Percentiles rank a stretch among this genome's conserved stretches.
Conservation (phyloP, 2,329 filamentous ascomycete genomes). For the Dissoconium aciculare region DNA sequence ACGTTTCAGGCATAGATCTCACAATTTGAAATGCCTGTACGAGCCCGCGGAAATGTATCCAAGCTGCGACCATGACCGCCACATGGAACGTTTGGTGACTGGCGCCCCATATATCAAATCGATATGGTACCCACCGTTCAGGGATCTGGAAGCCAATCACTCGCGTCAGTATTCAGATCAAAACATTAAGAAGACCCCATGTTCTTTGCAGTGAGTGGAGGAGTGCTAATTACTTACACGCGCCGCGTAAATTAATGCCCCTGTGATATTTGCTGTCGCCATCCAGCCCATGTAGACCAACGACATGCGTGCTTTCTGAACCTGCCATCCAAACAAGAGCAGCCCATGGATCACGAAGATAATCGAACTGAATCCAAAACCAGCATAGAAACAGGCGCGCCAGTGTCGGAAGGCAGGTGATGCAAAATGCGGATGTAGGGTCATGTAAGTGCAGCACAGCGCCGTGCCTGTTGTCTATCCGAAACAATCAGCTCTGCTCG, state of each 20-base stretch:
- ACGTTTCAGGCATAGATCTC: no score
- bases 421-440: conserved; percentile 8
- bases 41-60: conserved; percentile 1
- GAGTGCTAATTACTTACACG: conserved; percentile 4
- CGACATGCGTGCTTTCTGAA: conserved; percentile 4
- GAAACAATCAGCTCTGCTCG: conserved; percentile 7
- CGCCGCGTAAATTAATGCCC: conserved; percentile 3
- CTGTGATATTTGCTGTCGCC: neutral
- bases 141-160: no score
- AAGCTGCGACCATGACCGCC: conserved; percentile 12
- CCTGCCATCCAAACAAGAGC: conserved; percentile 2
- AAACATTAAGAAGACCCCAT: no score
- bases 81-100: conserved; percentile 23
- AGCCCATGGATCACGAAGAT: conserved; percentile 9
- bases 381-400: conserved; percentile 9
- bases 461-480: conserved; percentile 4
- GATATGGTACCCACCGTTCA: conserved; percentile 14
- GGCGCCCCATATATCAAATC: conserved; percentile 15
- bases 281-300: conserved; percentile 5
- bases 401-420: conserved; percentile 7
- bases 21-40: neutral
- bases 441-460: conserved; percentile 3
- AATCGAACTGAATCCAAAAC: conserved; percentile 9
- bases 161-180: no score
- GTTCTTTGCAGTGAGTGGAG: no score